A percentile compares a stretch with the other conserved stretches of the same genome.
These are phyloP conservation scores for Diaporthe capsici DNA, from an alignment of 2,329 filamentous ascomycete genomes.

Conservation along the genomic window DNA sequence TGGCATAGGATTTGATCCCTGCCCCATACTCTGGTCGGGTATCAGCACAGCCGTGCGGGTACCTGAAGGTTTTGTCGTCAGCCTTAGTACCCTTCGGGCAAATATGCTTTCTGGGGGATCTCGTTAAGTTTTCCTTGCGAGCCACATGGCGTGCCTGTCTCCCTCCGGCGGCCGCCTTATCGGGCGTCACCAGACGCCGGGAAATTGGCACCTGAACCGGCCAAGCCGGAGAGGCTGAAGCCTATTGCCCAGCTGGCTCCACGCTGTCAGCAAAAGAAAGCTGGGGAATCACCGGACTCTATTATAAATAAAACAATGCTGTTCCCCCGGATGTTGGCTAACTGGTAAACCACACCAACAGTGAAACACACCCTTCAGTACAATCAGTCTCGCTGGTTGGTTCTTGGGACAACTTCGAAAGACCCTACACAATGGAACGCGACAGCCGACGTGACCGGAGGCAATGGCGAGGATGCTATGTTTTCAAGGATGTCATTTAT, in stretches of 20 bases:
- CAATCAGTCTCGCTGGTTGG: conserved; percentile 85
- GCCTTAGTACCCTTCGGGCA: conserved; percentile 35
- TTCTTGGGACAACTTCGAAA: conserved; percentile 95
- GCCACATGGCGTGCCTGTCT: conserved; percentile 40
- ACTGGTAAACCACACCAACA: conserved; percentile 49
- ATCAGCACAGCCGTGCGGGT: conserved; percentile 41
- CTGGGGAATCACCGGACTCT: background rate
- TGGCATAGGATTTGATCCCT: conserved; percentile 36
- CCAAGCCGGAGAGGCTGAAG: conserved; percentile 39
- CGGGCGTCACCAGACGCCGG: conserved; percentile 34
- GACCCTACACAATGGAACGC: conserved; percentile 83
- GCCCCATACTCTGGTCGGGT: conserved; percentile 25
- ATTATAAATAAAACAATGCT: conserved; percentile 36
- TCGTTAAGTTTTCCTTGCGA: conserved; percentile 32
- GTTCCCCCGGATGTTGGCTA: conserved; percentile 30
- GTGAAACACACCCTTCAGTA: conserved; percentile 72
- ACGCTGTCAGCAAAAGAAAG: conserved; percentile 28
- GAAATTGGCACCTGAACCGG: conserved; percentile 40
- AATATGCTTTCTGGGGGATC: conserved; percentile 34
- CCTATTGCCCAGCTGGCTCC: conserved; percentile 38
- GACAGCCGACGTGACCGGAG: conserved; percentile 81
- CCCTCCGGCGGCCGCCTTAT: conserved; percentile 9
- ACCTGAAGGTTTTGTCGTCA: conserved; percentile 37
- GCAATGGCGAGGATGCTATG: conserved; percentile 90
- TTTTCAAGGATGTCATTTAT: conserved; percentile 87